Conservation (phyloP, 1,284 basidiomycete species). For the Cutaneotrichosporon sp. region DNA sequence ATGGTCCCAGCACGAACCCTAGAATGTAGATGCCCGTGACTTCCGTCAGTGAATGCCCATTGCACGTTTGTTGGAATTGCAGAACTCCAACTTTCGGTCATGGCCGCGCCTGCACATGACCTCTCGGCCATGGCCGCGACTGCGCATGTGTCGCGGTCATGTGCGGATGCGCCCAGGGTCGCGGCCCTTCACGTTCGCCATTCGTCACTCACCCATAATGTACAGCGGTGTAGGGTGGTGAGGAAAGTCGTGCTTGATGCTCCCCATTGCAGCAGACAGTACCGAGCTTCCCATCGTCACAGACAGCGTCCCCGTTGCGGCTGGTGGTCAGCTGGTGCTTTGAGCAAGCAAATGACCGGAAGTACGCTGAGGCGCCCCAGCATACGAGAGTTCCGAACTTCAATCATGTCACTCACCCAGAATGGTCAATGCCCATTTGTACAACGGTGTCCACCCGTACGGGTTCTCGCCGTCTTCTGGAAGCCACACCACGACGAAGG, state of each 20-base stretch:
- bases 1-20: constrained; percentile 18
- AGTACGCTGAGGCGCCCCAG: no score
- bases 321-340: no score
- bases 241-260: constrained; percentile 22
- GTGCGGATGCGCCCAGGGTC: no score
- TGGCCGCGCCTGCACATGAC: background rate
- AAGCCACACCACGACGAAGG: constrained; percentile 42
- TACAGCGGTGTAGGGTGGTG: constrained; percentile 21
- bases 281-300: constrained; percentile 26
- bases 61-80: no score
- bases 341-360: no score
- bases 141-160: no score
- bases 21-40: constrained; percentile 18
- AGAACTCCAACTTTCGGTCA: no score
- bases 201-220: background rate
- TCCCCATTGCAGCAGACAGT: constrained; percentile 23
- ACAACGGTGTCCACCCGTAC: constrained; percentile 18
- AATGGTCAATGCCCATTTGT: constrained; percentile 32
- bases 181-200: no score
- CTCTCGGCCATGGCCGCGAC: background rate
- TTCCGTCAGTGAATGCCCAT: background rate
- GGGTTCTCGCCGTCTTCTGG: constrained; percentile 32
- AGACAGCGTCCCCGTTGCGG: constrained; percentile 19
- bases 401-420: constrained; percentile 2
- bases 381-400: no score